phyloP scores from a whole-genome alignment of 2,329 filamentous ascomycete species.

The Fusarium musae region DNA sequence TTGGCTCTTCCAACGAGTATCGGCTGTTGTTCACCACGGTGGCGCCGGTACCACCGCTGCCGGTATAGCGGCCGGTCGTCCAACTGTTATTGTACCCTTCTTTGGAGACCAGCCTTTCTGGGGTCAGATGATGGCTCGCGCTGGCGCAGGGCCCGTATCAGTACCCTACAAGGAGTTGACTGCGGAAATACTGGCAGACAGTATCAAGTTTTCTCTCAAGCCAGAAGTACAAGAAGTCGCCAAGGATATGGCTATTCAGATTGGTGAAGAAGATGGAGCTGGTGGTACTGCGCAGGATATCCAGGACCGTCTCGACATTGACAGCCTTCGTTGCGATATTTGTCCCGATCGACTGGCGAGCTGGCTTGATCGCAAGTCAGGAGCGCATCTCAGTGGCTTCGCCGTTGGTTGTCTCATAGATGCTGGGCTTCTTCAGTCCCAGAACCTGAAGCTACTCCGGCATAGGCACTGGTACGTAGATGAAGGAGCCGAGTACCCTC shows the following conservation, averaged over 20 bases:
- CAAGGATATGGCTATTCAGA: slow-evolving; percentile 60
- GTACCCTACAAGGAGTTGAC: slow-evolving; percentile 69
- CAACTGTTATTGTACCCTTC: slow-evolving; percentile 74
- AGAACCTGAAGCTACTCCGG: slow-evolving; percentile 64
- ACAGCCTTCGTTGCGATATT: slow-evolving; percentile 67
- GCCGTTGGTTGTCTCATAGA: slow-evolving; percentile 68
- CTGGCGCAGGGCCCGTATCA: slow-evolving; percentile 69
- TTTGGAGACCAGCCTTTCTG: slow-evolving; percentile 75
- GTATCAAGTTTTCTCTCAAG: slow-evolving; percentile 63
- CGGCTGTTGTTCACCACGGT: slow-evolving; percentile 71
- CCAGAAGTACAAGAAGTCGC: slow-evolving; percentile 56
- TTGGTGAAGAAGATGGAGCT: slow-evolving; percentile 65
- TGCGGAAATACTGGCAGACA: slow-evolving; percentile 63
- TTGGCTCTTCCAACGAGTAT: slow-evolving; percentile 71
- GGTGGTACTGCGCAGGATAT: slow-evolving; percentile 64
- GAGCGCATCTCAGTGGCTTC: slow-evolving; percentile 69
- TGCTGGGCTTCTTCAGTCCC: slow-evolving; percentile 64
- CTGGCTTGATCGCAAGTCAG: slow-evolving; percentile 67
- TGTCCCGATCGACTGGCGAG: slow-evolving; percentile 67
- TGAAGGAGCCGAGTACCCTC: slow-evolving; percentile 71
- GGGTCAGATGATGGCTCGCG: slow-evolving; percentile 70
- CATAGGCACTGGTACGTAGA: slow-evolving; percentile 70
- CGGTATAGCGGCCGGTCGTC: slow-evolving; percentile 67
- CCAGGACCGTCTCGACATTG: slow-evolving; percentile 63
- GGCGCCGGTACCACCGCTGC: slow-evolving; percentile 74